Conservation (phyloP, 2,329 filamentous ascomycete genomes). For the Beauveria scarabaeidicola region DNA sequence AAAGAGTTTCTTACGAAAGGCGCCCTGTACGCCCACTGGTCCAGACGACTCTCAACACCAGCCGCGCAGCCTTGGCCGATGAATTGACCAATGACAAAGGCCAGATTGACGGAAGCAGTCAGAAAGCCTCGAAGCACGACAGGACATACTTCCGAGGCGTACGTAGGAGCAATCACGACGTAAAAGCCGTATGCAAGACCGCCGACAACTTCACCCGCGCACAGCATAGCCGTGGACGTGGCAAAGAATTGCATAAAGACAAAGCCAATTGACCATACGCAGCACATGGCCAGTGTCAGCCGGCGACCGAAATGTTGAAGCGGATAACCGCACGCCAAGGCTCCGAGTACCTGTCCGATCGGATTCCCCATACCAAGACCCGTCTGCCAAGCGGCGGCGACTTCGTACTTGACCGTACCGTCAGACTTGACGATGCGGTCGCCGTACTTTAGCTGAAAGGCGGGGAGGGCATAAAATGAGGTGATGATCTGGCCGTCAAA, state of each 20-base stretch:
- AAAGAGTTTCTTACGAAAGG: constrained; percentile 16
- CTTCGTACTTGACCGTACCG: constrained; percentile 36
- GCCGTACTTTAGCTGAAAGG: constrained; percentile 25
- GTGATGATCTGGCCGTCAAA: constrained; percentile 30
- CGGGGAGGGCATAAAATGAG: constrained; percentile 30
- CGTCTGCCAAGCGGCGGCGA: constrained; percentile 41
- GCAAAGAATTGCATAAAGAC: constrained; percentile 59
- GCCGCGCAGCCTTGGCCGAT: constrained; percentile 41
- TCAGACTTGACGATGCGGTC: constrained; percentile 18
- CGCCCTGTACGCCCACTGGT: constrained; percentile 37
- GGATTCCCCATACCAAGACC: constrained; percentile 36
- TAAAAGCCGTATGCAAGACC: constrained; percentile 55
- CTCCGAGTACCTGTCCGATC: constrained; percentile 39
- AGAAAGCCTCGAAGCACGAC: constrained; percentile 47
- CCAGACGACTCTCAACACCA: constrained; percentile 29
- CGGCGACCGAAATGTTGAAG: constrained; percentile 35
- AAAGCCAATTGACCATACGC: constrained; percentile 38
- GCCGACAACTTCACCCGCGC: constrained; percentile 53
- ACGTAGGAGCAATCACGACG: constrained; percentile 49
- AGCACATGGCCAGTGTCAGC: constrained; percentile 35
- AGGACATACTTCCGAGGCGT: constrained; percentile 54
- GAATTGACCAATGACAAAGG: constrained; percentile 54
- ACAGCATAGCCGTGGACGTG: constrained; percentile 42
- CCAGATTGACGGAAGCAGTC: constrained; percentile 53
- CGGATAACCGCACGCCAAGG: constrained; percentile 22